Evolutionary conservation across 106 monocot genomes (phyloP).

Genomic region (Apostasia shenzhenica): DNA sequence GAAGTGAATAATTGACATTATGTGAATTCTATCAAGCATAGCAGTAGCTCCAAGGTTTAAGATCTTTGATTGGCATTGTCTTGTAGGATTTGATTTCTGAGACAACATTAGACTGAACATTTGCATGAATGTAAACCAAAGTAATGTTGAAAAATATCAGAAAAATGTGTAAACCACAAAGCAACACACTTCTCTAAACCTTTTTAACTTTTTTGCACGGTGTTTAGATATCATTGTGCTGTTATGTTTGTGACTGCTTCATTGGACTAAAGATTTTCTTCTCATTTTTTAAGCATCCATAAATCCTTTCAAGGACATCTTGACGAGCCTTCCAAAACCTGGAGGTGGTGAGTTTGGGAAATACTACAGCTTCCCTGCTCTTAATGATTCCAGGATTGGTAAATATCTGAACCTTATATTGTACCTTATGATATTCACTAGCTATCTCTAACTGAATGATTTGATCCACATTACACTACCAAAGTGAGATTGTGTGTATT

Average conservation of each 20-base stretch:
- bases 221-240: neutral
- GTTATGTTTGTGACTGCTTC: neutral
- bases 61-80: no score
- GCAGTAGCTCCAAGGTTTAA: no score
- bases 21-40: no score
- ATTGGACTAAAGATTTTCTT: neutral
- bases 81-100: no score
- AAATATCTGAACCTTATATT: neutral
- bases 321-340: constrained; percentile 50
- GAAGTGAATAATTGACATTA: no score
- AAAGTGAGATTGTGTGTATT: neutral
- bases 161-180: neutral
- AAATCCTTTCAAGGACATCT: constrained; percentile 34
- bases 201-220: neutral
- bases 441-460: neutral
- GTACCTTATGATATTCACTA: neutral
- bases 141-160: neutral
- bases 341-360: constrained; percentile 64
- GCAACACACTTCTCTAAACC: neutral
- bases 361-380: constrained; percentile 59
- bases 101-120: no score
- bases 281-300: constrained; percentile 19
- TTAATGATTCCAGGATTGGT: constrained; percentile 71
- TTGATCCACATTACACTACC: neutral
- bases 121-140: no score